These are phyloP conservation scores for Pseudogymnoascus pannorum DNA, from an alignment of 2,329 filamentous ascomycete genomes.

Conservation along the genomic window DNA sequence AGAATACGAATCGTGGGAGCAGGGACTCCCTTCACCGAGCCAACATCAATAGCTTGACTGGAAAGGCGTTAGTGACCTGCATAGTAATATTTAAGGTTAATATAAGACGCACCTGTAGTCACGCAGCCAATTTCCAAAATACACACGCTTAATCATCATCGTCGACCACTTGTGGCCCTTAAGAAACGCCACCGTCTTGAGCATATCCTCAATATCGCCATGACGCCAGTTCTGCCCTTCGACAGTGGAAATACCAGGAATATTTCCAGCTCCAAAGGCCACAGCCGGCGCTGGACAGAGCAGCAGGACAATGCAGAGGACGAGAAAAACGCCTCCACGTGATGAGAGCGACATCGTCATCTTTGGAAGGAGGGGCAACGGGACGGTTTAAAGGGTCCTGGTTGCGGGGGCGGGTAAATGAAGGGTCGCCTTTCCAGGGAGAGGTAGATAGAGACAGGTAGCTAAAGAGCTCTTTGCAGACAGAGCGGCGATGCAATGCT, in stretches of 20 bases:
- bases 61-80: neutral
- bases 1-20: constrained; percentile 71
- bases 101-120: constrained; percentile 47
- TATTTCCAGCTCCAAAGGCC: constrained; percentile 65
- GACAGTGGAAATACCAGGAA: constrained; percentile 51
- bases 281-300: constrained; percentile 48
- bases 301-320: constrained; percentile 46
- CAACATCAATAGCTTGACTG: constrained; percentile 74
- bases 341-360: constrained; percentile 10
- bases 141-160: constrained; percentile 68
- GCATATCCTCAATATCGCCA: constrained; percentile 70
- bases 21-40: constrained; percentile 70
- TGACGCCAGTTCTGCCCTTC: constrained; percentile 40
- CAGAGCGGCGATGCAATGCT: neutral
- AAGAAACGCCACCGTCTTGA: constrained; percentile 69
- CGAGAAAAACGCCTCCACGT: constrained; percentile 35
- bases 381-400: neutral
- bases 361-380: neutral
- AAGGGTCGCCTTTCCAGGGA: neutral
- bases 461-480: neutral
- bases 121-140: constrained; percentile 82
- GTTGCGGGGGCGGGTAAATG: neutral
- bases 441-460: neutral
- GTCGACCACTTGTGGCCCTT: constrained; percentile 80
- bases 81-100: neutral